These are phyloP conservation scores for Moesziomyces parantarcticus DNA, from an alignment of 1,284 basidiomycete species.

Conservation along the genomic window DNA sequence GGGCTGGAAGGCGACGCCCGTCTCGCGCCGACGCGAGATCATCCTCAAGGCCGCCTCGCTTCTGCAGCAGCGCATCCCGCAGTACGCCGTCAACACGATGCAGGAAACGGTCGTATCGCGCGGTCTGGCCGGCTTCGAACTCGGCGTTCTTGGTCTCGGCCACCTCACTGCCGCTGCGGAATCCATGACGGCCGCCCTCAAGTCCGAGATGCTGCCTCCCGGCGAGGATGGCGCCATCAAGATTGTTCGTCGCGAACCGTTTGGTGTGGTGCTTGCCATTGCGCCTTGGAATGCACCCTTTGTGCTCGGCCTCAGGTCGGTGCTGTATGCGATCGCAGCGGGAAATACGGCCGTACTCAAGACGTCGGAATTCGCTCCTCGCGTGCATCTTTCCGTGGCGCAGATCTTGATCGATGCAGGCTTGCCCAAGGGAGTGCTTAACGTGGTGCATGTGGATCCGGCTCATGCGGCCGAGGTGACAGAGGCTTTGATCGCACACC, in stretches of 20 bases:
- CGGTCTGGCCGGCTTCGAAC: conserved; percentile 51
- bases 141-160: conserved; percentile 32
- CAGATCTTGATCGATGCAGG: conserved; percentile 73
- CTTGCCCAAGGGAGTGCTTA: conserved; percentile 75
- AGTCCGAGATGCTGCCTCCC: conserved; percentile 34
- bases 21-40: conserved; percentile 39
- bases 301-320: conserved; percentile 69
- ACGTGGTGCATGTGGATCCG: conserved; percentile 73
- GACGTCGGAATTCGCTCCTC: conserved; percentile 74
- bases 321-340: conserved; percentile 73
- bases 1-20: conserved; percentile 43
- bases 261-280: conserved; percentile 43
- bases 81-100: conserved; percentile 36
- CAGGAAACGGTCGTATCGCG: conserved; percentile 41
- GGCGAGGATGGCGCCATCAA: conserved; percentile 39
- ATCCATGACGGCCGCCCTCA: conserved; percentile 37
- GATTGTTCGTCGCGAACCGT: conserved; percentile 49
- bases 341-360: conserved; percentile 77
- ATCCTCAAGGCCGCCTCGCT: conserved; percentile 41
- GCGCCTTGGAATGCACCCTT: conserved; percentile 66
- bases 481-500: conserved; percentile 74
- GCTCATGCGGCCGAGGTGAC: conserved; percentile 71
- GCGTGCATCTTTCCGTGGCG: conserved; percentile 71
- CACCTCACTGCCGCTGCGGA: conserved; percentile 28
- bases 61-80: conserved; percentile 31